Conservation (phyloP, 768 basidiomycete genomes). For the Imleria badia region DNA sequence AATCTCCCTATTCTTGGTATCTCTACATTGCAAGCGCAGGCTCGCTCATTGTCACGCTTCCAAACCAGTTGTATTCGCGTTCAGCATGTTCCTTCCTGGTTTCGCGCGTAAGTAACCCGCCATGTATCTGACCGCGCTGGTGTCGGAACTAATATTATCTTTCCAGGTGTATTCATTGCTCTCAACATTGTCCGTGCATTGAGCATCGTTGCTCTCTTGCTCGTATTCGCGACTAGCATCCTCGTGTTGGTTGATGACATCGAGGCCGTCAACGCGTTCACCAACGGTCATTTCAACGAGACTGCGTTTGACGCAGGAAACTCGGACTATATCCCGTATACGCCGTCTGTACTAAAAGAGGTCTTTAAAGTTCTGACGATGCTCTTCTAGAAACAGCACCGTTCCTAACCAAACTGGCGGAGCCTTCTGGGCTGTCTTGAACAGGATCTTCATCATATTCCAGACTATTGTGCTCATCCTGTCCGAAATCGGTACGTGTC, state of each 20-base stretch:
- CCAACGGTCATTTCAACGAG: conserved; percentile 36
- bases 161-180: conserved; percentile 58
- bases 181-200: conserved; percentile 76
- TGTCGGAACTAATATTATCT: neutral
- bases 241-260: conserved; percentile 73
- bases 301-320: conserved; percentile 46
- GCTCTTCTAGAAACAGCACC: conserved; percentile 56
- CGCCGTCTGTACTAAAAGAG: neutral
- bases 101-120: conserved; percentile 26
- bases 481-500: conserved; percentile 40
- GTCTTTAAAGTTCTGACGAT: neutral
- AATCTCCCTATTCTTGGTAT: neutral
- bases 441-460: conserved; percentile 81
- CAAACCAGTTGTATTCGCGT: neutral
- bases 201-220: conserved; percentile 74
- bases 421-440: conserved; percentile 87
- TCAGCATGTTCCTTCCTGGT: conserved; percentile 25
- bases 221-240: conserved; percentile 78
- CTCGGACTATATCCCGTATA: conserved; percentile 81
- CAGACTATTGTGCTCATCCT: conserved; percentile 71
- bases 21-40: conserved; percentile 19
- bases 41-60: conserved; percentile 10
- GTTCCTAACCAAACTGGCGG: conserved; percentile 95
- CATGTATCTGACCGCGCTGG: neutral
- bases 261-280: conserved; percentile 69